A percentile compares a stretch with the other conserved stretches of the same genome.
These are phyloP conservation scores for Myrica gale DNA, from an alignment of 306 rosid species.

Conservation along the genomic window DNA sequence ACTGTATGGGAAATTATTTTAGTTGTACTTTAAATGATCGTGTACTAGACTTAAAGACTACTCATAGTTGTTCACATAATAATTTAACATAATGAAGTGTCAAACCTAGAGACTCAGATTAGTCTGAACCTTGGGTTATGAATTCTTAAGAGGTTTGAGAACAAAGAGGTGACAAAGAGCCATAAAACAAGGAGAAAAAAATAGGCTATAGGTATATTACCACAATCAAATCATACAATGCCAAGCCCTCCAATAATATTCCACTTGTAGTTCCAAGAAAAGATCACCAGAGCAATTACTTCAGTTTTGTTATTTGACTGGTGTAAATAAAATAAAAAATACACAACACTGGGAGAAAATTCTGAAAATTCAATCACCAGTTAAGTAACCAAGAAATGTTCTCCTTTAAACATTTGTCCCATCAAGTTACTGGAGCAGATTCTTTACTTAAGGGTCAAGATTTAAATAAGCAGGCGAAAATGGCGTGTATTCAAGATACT, in stretches of 20 bases:
- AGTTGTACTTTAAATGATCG: neutral
- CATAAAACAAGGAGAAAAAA: neutral
- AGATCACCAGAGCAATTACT: neutral
- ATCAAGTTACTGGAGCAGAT: neutral
- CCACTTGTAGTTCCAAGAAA: neutral
- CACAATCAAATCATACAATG: neutral
- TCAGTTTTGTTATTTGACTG: neutral
- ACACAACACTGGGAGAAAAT: neutral
- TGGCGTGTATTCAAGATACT: constrained; percentile 2
- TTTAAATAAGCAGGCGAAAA: neutral
- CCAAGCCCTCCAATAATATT: neutral
- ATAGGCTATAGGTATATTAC: neutral
- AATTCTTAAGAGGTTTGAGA: neutral
- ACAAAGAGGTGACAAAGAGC: neutral
- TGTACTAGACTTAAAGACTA: neutral
- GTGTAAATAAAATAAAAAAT: neutral
- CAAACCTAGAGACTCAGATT: neutral
- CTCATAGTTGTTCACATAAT: neutral
- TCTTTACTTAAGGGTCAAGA: neutral
- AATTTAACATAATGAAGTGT: neutral
- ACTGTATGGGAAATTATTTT: neutral
- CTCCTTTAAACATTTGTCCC: neutral
- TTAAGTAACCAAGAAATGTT: neutral
- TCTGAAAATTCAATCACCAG: neutral
- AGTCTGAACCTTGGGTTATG: neutral